Base-by-base conservation (phyloP, 2,329 filamentous ascomycete species). In the Penicillium frequentans region DNA sequence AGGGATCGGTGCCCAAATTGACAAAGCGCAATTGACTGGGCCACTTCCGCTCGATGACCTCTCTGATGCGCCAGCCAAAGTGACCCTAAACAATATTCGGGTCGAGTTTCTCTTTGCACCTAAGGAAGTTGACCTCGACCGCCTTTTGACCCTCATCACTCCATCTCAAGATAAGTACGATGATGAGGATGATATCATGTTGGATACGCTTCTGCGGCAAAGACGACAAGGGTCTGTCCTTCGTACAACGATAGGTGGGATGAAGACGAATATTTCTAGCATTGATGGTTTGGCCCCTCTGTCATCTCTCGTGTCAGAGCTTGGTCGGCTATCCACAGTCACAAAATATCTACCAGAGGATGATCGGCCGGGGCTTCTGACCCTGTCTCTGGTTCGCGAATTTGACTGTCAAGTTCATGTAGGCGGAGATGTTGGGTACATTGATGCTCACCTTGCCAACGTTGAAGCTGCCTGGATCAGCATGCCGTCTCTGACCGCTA, bases 271-370 rank as follows among this genome's bases (percentile, higher is more conserved):
- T 4, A 76, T 95, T 16, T 80, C 81, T 8, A 85, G 87, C 59
- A 75, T 91, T 39, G 79, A 84, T 11, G 85, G 89, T 62, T 77
- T 96, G 16, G 79, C 84, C 10, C 84, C 85, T 43, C 79, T 99
- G 14, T 84, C 88, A 8, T 82, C 83, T 11, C 82, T 99, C 9
- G 88, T 84, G 0, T 87, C 90, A 61, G 95, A 99, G 67, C 73
- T 98, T 49, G 83, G 88, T 6, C 91, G 90, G 63, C 80, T 99
- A 5, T 90, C 92, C 0, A 93, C 87, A 0, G 91, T 99, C 26
- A 85, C 93, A 7, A 98, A 97, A 70, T 98, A 98, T 71, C 81
- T 99, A 2, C 93, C 95, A 0, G 93, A 99, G 65, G 95, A 99
- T 73, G 93, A 99, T 66, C 85, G 93, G 1, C 95, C 95, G 2